These are phyloP conservation scores for Penicillium cataractarum DNA, from an alignment of 495 filamentous ascomycete species.

Conservation along the genomic window DNA sequence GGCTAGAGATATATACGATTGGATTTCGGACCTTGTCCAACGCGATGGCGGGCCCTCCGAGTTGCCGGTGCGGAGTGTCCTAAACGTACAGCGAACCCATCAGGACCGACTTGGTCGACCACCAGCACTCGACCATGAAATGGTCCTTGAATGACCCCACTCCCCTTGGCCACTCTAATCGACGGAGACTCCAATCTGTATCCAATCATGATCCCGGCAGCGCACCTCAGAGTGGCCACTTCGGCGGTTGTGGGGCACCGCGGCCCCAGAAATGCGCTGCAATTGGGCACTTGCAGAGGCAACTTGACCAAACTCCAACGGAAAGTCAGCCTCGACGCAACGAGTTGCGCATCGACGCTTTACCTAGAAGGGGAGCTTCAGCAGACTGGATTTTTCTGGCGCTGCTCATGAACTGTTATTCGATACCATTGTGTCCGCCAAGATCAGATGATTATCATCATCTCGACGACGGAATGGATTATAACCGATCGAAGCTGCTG, in stretches of 20 bases:
- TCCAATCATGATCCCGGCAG: conserved; percentile 14
- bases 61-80: conserved; percentile 6
- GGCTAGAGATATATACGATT: not conserved
- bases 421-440: not conserved
- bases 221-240: conserved; percentile 21
- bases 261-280: conserved; percentile 13
- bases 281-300: conserved; percentile 23
- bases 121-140: conserved; percentile 20
- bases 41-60: conserved; percentile 15
- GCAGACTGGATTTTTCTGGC: conserved; percentile 36
- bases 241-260: conserved; percentile 14
- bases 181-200: conserved; percentile 17
- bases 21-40: not conserved
- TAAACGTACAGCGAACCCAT: not conserved
- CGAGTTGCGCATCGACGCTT: conserved; percentile 21
- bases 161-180: conserved; percentile 23
- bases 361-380: conserved; percentile 45
- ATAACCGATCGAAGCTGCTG: not conserved
- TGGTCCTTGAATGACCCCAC: conserved; percentile 18
- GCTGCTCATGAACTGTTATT: conserved; percentile 5
- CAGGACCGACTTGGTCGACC: not conserved
- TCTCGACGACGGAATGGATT: not conserved
- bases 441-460: not conserved
- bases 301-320: conserved; percentile 25
- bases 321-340: conserved; percentile 19